Evolutionary conservation across 139 green algal genomes (phyloP).

Genomic region (Pedinophyceae sp.): DNA sequence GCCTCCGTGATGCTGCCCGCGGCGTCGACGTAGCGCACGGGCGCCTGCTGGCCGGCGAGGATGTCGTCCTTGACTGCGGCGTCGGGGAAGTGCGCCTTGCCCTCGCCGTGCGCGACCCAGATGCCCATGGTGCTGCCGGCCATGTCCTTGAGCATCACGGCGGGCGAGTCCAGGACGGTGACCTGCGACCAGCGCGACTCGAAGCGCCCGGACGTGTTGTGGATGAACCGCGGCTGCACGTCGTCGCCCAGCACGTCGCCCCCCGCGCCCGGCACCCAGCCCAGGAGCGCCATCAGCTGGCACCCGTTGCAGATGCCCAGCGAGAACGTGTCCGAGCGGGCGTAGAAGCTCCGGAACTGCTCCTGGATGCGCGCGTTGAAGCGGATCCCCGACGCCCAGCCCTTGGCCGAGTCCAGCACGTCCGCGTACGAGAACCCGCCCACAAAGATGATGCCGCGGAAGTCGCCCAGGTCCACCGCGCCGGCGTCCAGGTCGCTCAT

Average conservation of each 20-base stretch:
- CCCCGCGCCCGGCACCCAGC: constrained; percentile 71
- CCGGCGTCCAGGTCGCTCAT: constrained; percentile 88
- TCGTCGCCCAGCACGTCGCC: constrained; percentile 37
- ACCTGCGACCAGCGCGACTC: constrained; percentile 68
- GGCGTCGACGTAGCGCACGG: constrained; percentile 71
- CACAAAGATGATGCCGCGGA: constrained; percentile 73
- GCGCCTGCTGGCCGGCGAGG: constrained; percentile 42
- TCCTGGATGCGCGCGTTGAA: constrained; percentile 66
- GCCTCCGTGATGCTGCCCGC: constrained; percentile 44
- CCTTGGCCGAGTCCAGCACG: constrained; percentile 92
- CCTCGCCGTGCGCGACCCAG: constrained; percentile 94
- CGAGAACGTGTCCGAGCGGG: constrained; percentile 75
- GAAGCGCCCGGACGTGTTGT: constrained; percentile 82
- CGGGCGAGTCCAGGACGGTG: constrained; percentile 55
- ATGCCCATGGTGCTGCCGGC: constrained; percentile 70
- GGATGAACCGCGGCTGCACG: constrained; percentile 87
- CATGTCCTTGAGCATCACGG: constrained; percentile 81
- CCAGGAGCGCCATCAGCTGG: constrained; percentile 98
- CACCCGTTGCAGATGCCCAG: constrained; percentile 98
- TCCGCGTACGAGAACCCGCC: constrained; percentile 90
- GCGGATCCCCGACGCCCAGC: constrained; percentile 88
- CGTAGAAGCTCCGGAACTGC: constrained; percentile 70
- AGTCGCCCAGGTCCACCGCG: constrained; percentile 50
- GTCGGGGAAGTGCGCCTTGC: constrained; percentile 79
- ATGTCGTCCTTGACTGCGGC: constrained; percentile 37